Percentiles rank a stretch among this genome's conserved stretches.
phyloP scores from a whole-genome alignment of 2,329 filamentous ascomycete genomes.

The Massarina eburnea region DNA sequence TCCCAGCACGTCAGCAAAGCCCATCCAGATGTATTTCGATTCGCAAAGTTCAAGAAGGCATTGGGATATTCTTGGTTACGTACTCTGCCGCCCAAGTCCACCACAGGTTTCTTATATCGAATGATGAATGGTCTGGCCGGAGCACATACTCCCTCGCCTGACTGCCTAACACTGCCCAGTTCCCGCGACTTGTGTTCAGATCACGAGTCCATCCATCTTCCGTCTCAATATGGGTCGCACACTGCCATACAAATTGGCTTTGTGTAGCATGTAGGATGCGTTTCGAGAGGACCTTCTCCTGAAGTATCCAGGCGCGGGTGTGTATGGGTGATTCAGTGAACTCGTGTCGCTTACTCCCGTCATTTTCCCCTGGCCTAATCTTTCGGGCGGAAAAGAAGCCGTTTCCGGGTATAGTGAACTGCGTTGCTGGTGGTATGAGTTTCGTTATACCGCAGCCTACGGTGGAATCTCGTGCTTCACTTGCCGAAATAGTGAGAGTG shows the following conservation, averaged over 20 bases:
- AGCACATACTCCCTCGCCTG: background rate
- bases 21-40: background rate
- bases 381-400: background rate
- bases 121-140: background rate
- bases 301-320: conserved; percentile 3
- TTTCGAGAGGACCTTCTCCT: conserved; percentile 1
- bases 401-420: background rate
- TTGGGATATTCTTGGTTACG: too few relatives aligned
- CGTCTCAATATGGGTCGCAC: background rate
- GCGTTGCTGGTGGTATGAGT: background rate
- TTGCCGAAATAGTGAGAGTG: conserved; percentile 1
- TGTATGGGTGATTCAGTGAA: background rate
- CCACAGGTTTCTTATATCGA: background rate
- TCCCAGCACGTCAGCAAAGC: background rate
- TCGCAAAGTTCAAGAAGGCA: background rate
- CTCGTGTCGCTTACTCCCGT: background rate
- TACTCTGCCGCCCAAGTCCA: background rate
- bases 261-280: conserved; percentile 1
- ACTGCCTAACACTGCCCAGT: background rate
- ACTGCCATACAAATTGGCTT: conserved; percentile 2
- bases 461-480: background rate
- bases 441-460: background rate
- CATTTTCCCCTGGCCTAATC: background rate
- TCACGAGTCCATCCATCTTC: background rate
- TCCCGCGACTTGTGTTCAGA: background rate